Base-by-base conservation (phyloP, 2,329 filamentous ascomycete species). In the Fusarium pininemorale region DNA sequence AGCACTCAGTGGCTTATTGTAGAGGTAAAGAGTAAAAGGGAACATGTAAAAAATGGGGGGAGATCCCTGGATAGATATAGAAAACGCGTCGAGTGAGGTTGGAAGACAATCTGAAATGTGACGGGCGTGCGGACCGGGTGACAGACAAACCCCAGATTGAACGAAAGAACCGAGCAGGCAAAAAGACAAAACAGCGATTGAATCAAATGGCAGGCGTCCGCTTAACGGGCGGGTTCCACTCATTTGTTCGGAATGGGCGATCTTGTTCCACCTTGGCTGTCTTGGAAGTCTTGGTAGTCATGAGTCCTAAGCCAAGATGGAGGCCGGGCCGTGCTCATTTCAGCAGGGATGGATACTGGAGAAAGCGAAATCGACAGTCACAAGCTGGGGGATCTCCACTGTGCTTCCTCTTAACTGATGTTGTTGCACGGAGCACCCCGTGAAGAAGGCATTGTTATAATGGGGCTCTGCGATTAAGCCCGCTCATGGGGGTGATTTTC, bases 261-360 rank as follows among this genome's bases (percentile, higher is more conserved):
- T 70, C 59, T 32, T 45, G 26, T 66, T 70, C 66, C 67, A 70
- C 45, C 66, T 70, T 70, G 67, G 67, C 67, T 66, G 39, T 58
- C 67, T 70, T 70, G 66, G 67, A 41, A 70, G 66, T 69, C 66
- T 69, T 69, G 56, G 66, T 38, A 53, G 39, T 57, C 65, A 57
- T 69, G 51, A 65, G 51, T 57, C 20, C n/a, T 24, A 11, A 53
- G 59, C 66, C 66, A 69, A 69, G 57, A 58, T 53, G 66, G 58
- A 69, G 58, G 45, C 59, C 66, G 66, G 66, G 50, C 51, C 51
- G 51, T 26, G 0, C 11, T 47, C 63, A 39, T 47, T 41, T 42
- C 6, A 48, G 32, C 66, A 69, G n/a, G 66, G 66, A n/a, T 68
- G 18, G 15, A n/a, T 14, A 44, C 12, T 47, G 22, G 54, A 51